Conservation (phyloP, 768 basidiomycete species). For the Hysterangium stoloniferum region DNA sequence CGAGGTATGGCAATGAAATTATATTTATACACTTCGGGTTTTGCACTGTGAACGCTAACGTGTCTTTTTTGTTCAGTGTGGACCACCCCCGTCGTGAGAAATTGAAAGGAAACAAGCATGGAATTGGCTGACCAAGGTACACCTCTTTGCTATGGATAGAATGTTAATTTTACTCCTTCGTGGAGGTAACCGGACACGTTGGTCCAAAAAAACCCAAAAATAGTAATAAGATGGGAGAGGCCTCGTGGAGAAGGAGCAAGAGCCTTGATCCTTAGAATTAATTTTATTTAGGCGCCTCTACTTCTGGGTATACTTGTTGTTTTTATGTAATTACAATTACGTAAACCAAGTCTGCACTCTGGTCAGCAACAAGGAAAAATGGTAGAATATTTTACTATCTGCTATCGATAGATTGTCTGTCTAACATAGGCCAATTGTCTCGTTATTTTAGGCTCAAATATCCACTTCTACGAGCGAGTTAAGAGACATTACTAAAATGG, state of each 20-base stretch:
- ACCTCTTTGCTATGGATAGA: neutral
- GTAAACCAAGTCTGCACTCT: no score
- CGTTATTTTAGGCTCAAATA: slow-evolving; percentile 58
- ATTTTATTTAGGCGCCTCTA: no score
- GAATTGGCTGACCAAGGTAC: slow-evolving; percentile 83
- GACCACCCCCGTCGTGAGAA: slow-evolving; percentile 97
- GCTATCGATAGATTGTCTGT: no score
- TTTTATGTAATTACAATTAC: no score
- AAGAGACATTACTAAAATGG: slow-evolving; percentile 86
- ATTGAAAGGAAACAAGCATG: slow-evolving; percentile 92
- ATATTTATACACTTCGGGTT: neutral
- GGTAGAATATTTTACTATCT: no score
- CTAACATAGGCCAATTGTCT: no score
- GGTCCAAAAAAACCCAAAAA: slow-evolving; percentile 87
- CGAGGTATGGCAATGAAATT: slow-evolving; percentile 98
- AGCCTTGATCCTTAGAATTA: no score
- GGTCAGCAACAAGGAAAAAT: no score
- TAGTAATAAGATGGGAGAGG: slow-evolving; percentile 82
- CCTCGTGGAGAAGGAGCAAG: slow-evolving; percentile 47
- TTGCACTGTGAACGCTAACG: neutral
- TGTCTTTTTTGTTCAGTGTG: slow-evolving; percentile 33
- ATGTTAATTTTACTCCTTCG: neutral
- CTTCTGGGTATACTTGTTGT: no score
- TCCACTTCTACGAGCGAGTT: slow-evolving; percentile 71
- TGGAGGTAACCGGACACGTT: slow-evolving; percentile 61